phyloP scores from a whole-genome alignment of 768 basidiomycete genomes.

The Cubamyces sp. region DNA sequence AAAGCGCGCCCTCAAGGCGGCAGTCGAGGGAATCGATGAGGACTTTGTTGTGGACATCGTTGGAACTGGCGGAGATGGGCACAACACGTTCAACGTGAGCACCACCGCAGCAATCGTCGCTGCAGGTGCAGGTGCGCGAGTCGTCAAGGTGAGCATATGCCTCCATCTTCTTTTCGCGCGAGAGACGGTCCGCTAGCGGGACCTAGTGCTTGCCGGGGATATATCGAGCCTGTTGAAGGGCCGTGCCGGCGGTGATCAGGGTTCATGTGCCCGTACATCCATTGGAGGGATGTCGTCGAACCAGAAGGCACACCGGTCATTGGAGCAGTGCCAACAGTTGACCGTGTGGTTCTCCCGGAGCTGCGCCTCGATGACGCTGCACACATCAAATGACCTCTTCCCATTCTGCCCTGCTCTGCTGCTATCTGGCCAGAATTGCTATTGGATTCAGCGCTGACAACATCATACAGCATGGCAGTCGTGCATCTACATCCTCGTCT shows the following conservation, averaged over 20 bases:
- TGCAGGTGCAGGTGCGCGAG: conserved; percentile 90
- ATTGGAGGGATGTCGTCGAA: no score
- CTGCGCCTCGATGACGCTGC: no score
- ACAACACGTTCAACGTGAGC: conserved; percentile 96
- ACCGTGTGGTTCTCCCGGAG: no score
- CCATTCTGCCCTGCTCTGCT: no score
- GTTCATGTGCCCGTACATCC: no score
- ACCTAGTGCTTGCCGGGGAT: background rate
- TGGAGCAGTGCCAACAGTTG: background rate
- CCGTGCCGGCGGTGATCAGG: no score
- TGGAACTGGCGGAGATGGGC: conserved; percentile 93
- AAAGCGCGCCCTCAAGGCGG: conserved; percentile 65
- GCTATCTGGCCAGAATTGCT: background rate
- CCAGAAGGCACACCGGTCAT: no score
- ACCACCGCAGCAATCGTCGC: conserved; percentile 94
- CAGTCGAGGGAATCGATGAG: conserved; percentile 56
- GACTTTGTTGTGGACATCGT: conserved; percentile 84
- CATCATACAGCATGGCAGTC: conserved; percentile 73
- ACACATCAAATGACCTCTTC: no score
- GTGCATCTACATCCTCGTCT: conserved; percentile 91
- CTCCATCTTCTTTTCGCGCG: background rate
- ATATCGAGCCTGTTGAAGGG: no score
- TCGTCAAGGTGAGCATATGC: conserved; percentile 73
- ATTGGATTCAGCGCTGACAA: background rate
- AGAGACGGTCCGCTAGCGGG: background rate